phyloP scores from a whole-genome alignment of 2,329 filamentous ascomycete genomes.

The Aspergillus fijiensis region DNA sequence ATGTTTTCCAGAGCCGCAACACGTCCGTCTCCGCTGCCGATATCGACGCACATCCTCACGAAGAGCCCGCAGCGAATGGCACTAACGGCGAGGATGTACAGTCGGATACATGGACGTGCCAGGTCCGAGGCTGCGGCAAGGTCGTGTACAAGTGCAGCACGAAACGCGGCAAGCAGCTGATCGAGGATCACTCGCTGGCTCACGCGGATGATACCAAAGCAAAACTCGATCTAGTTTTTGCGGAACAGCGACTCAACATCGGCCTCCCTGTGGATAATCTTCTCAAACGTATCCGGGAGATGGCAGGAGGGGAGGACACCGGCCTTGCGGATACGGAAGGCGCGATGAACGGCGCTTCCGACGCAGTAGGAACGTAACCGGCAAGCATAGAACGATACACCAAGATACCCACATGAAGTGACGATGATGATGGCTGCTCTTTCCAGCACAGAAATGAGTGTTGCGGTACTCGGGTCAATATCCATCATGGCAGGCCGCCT shows the following conservation, averaged over 20 bases:
- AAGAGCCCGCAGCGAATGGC: slow-evolving; percentile 12
- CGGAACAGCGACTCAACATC: slow-evolving; percentile 37
- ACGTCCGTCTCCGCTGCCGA: slow-evolving; percentile 20
- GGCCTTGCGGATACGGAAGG: slow-evolving; percentile 16
- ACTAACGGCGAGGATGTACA: slow-evolving; percentile 17
- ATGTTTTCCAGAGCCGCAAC: slow-evolving; percentile 26
- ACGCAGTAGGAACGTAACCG: slow-evolving; percentile 14
- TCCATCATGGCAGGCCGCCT: background rate
- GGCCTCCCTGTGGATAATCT: slow-evolving; percentile 35
- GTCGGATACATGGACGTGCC: slow-evolving; percentile 37
- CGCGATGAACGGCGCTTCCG: slow-evolving; percentile 14
- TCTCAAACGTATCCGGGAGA: slow-evolving; percentile 32
- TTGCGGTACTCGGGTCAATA: background rate
- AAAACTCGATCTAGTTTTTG: slow-evolving; percentile 37
- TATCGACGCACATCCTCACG: slow-evolving; percentile 4
- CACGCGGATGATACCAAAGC: slow-evolving; percentile 39
- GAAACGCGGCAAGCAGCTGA: slow-evolving; percentile 33
- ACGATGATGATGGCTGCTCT: background rate
- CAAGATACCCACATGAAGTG: slow-evolving; percentile 1
- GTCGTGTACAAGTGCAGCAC: slow-evolving; percentile 33
- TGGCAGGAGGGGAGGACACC: slow-evolving; percentile 23
- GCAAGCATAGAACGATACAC: background rate
- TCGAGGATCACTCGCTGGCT: slow-evolving; percentile 34
- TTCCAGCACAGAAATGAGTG: background rate
- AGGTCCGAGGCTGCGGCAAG: slow-evolving; percentile 34